Base-by-base conservation (phyloP, 2,329 filamentous ascomycete genomes). In the Pestalotiopsis sp. region DNA sequence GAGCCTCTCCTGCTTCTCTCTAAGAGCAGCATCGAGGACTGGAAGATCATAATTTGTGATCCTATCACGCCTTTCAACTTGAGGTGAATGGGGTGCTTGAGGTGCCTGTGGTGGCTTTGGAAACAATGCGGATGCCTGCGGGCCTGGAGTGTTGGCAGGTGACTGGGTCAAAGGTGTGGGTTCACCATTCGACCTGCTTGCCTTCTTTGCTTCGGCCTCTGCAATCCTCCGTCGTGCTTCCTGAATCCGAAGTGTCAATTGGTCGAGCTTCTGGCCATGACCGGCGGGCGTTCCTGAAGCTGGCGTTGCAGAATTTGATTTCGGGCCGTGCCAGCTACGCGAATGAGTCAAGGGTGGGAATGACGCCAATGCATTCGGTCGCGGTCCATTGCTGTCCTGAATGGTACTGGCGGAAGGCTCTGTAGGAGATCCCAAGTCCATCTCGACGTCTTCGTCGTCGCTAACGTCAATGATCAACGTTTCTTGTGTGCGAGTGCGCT, bases 391-490 rank as follows among this genome's bases (percentile, higher is more conserved):
- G 20, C 69, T 75, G 12, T 76, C 76, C 25, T 80, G 79, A 4
- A 78, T 73, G 2, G 79, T 75, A 17, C 79, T 76, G 27, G 56
- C 66, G 17, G 79, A 73, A 3, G 82, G 82, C 25, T 86, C 83
- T 36, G 80, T 82, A 11, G 83, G 85, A 61, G 86, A 89, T 31
- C 89, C 89, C 27, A 91, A 84, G 41, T 92, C 91, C 89, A 91
- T 92, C 68, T 90, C 90, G 61, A 90, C 85, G 71, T 90, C 88
- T 68, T 89, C 88, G 64, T 84, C 88, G 36, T 97, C 95, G 76
- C 93, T 97, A 52, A 97, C 91, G 72, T 97, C 89, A 73, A 97
- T 97, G 52, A 97, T 88, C 66, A 97, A 87, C 2, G 87, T 77
- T 38, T 79, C 76, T 27, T 78, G 73, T 4, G 75, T 79, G 87